Evolutionary conservation across 2,329 filamentous ascomycete genomes (phyloP), one percentile per base, ranked within the genome.

Genomic region (Phaeosphaeriaceae sp.): DNA sequence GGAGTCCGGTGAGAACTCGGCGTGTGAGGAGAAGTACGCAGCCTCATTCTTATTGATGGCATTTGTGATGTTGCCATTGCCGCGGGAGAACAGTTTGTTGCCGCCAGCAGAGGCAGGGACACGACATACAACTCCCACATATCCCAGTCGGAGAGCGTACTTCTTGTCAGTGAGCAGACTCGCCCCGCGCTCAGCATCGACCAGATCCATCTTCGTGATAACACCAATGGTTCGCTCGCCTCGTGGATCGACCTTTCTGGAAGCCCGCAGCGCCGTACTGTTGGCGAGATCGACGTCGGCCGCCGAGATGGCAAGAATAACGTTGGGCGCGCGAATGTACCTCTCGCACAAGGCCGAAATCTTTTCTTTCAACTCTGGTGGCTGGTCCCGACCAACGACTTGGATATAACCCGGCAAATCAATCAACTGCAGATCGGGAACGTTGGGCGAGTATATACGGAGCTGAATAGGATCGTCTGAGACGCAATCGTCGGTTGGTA

Each of bases 181-280:
- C 12, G 85, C 83, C 23, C 92, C 94, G 49, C 93, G 86, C 6
- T 80, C 78, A 3, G 94, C 83, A 61, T 97, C 93, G 6, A 99
- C 92, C 17, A 99, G 81, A 66, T 99, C 94, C 93, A 99, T 97
- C 77, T 99, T 99, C 3, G 94, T 99, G 34, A 99, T 87, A n/a
- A 99, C 94, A 36, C 94, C 94, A 67, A 99, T 99, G 0, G 94
- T 99, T 54, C 94, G 84, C 76, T 99, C 94, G 46, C 94, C 94
- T 52, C 94, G 83, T 1, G 94, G 94, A 66, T 99, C 94, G 21
- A 97, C 92, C 61, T 93, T 84, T 55, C 94, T 84, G 60, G 92
- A 96, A 15, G 94, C 92, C 61, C 92, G 83, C 18, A 99, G 76
- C 5, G 94, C 92, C 6, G 94, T 94, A 1, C 94, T 99, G 73